Conservation (phyloP, 208 protist species). For the Trypanosoma vivax region DNA sequence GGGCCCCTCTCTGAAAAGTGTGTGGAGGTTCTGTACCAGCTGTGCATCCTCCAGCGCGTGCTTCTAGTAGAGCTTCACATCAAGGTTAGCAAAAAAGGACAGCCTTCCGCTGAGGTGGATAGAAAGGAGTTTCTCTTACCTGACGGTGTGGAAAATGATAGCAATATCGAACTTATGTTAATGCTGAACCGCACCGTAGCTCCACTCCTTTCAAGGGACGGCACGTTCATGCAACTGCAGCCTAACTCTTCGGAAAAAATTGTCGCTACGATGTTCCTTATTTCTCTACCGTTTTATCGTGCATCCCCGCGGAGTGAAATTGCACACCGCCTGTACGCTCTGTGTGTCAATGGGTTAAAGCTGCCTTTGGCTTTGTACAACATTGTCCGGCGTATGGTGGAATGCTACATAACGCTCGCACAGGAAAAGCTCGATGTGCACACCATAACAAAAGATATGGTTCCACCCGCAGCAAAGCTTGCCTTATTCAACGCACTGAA, state of each 20-base stretch:
- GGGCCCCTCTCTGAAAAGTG: constrained; percentile 46
- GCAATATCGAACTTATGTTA: constrained; percentile 19
- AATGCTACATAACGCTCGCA: constrained; percentile 50
- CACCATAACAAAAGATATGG: neutral
- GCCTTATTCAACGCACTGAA: constrained; percentile 50
- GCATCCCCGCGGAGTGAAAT: constrained; percentile 18
- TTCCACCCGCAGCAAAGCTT: constrained; percentile 23
- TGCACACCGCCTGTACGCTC: constrained; percentile 39
- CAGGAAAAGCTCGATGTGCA: constrained; percentile 17
- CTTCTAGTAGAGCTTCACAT: constrained; percentile 59
- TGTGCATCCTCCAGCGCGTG: constrained; percentile 58
- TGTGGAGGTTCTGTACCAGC: constrained; percentile 42
- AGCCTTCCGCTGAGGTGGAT: constrained; percentile 33
- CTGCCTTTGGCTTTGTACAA: constrained; percentile 45
- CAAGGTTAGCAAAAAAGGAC: constrained; percentile 34
- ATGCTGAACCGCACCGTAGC: constrained; percentile 26
- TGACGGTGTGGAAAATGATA: neutral
- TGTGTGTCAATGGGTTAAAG: constrained; percentile 80
- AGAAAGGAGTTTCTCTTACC: constrained; percentile 24
- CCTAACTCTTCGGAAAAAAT: constrained; percentile 20
- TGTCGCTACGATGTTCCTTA: constrained; percentile 28
- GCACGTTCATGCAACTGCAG: constrained; percentile 4
- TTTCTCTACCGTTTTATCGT: constrained; percentile 50
- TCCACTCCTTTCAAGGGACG: constrained; percentile 24
- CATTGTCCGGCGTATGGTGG: constrained; percentile 53